Conservation (phyloP, 257 asterid species). For the Solanum chmielewskii region DNA sequence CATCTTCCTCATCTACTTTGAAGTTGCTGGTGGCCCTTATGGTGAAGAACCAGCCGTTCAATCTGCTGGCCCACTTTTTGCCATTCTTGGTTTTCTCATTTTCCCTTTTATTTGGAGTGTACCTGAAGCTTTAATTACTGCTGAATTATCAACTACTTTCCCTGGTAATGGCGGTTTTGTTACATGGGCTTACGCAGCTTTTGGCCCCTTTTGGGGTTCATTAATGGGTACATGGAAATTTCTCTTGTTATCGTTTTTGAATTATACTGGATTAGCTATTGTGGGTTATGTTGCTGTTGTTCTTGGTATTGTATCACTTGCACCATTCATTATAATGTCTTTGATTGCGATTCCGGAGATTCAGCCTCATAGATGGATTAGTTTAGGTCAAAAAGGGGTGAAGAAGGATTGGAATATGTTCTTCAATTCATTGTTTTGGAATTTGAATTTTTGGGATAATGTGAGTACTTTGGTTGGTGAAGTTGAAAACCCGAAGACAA, state of each 20-base stretch:
- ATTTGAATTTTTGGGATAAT: conserved; percentile 70
- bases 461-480: conserved; percentile 70
- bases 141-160: conserved; percentile 7
- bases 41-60: conserved; percentile 9
- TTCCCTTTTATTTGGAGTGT: conserved; percentile 11
- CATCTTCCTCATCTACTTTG: conserved; percentile 11
- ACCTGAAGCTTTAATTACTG: conserved; percentile 9
- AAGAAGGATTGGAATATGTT: conserved; percentile 54
- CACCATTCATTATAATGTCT: conserved; percentile 8
- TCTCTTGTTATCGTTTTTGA: conserved; percentile 9
- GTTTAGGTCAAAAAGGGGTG: conserved; percentile 41
- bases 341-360: conserved; percentile 7
- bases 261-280: conserved; percentile 14
- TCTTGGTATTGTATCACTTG: conserved; percentile 13
- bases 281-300: conserved; percentile 15
- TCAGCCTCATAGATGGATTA: conserved; percentile 29
- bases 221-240: conserved; percentile 7
- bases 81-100: conserved; percentile 1
- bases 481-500: conserved; percentile 50
- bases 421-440: conserved; percentile 70
- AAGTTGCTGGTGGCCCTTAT: conserved; percentile 13
- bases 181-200: conserved; percentile 1
- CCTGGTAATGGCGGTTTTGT: conserved; percentile 12
- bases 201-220: conserved; percentile 11
- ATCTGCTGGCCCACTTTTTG: conserved; percentile 1